Base-by-base conservation (phyloP, 1,284 basidiomycete genomes). In the Mycosarcoma mackinlayi region DNA sequence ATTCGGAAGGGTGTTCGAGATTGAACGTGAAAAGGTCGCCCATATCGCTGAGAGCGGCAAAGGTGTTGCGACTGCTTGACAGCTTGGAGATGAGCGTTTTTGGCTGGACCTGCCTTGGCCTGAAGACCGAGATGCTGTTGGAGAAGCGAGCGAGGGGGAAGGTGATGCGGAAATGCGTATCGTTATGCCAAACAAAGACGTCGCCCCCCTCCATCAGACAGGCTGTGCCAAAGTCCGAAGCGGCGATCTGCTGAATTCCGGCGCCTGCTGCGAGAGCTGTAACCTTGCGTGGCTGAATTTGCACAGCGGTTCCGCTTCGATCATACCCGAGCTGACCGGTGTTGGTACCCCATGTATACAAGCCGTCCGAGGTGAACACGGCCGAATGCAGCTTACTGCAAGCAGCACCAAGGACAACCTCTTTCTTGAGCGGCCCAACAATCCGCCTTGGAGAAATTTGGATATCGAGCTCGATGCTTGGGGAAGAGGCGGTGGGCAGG, bases 341-440 rank as follows among this genome's bases (percentile, higher is more conserved):
- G 83, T 98, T 97, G 23, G 91, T 93, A 0, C 95, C 96, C 94
- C 94, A 98, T 0, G 94, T 96, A 84, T 89, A 97, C 0, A 98
- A 87, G n/a, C 89, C 88, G 16, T 87, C 87, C 4, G 82, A 80
- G 0, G 94, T 96, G 90, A 92, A 98, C 80, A 92, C 95, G 2
- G 89, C 93, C 19, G 92, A 93, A 23, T 93, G 91, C 23, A 89
- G 89, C 78, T 92, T 91, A 65, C 91, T 92, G 0, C 94, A 93
- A 0, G 94, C 92, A 4, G 95, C 87, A 18, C 96, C 96, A 19
- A 86, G 83, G 0, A 96, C 89, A 23, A 85, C 75, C 72, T 94
- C 92, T 82, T 91, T 92, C 85, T 90, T 92, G 66, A 98, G 84
- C 1, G 89, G 86, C 0, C 91, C 91, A 7, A 88, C 84, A 31